Evolutionary conservation across 202 grass and related monocot genomes (phyloP), one percentile per base, ranked within the genome.

Genomic region (Dendrocalamus latiflorus): DNA sequence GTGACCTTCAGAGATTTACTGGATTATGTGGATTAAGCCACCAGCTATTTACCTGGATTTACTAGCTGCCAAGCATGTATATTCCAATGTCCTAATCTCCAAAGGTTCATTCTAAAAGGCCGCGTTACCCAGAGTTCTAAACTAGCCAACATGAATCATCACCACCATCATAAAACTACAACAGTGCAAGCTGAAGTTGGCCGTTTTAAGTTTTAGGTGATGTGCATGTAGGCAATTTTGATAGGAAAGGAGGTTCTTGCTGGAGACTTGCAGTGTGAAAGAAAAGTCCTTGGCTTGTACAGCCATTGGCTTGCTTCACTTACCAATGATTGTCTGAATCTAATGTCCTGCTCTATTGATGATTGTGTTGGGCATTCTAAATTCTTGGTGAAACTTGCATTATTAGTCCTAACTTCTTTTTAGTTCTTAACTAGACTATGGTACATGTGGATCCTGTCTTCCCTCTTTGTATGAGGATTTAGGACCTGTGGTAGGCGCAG

Each of bases 1-100:
- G 81, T 91, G 65, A 77, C 47, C 41, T 91, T 91, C 67, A 66
- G 73, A 51, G 76, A 81, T 39, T 72, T 72, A 3, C 66, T 91
- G 3, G 89, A 88, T 61, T 79, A 72, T 55, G 66, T 77, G 45
- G 81, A 87, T 1, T 91, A 64, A 84, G 20, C 13, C 18, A 59
- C 14, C 36, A 60, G 47, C 28, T 9, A 69, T 78, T 79, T 57
- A 47, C 15, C 33, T 53, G 2, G 43, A 73, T 38, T 44, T 61
- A 54, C 70, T 70, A 68, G 80, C 58, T 30, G 36, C 24, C 14
- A 74, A 69, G 21, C 74, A 75, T 90, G 69, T 90, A 87, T 22
- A 90, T 86, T 75, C 84, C 75, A 70, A 16, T 43, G n/a, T 74
- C 75, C 61, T 15, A 4, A 38, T 75, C 60, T 79, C 26, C 65